Evolutionary conservation across 495 filamentous ascomycete genomes (phyloP), one percentile per base, ranked within the genome.

Genomic region (Trichoderma virens): DNA sequence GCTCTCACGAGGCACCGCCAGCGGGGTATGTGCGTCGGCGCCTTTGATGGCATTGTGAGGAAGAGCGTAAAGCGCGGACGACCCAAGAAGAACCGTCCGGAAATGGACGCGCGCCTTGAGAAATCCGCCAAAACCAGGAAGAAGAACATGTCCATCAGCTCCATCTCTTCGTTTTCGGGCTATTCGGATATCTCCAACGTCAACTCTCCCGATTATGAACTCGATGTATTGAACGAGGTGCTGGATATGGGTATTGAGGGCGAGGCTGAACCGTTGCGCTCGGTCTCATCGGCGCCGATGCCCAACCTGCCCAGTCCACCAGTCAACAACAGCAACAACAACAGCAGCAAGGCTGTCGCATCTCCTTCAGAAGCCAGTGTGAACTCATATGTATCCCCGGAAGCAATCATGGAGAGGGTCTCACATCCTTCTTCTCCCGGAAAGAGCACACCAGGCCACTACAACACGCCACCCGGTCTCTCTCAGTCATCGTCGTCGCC

Each of bases 1-100:
- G 94, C 94, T 62, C 80, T 98, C 35, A 98, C 94, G 47, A 83
- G 94, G 47, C 94, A 98, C 73, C 85, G 92, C 28, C 94, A 98
- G 73, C 85, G 94, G 9, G 93, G 92, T 34, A 94, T 94, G 87
- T 98, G 94, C 75, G 85, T 91, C 51, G 95, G 95, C 43, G 92
- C 90, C 2, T 93, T 96, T 69, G 90, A 92, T 66, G 91, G 90
- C 16, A 82, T 92, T 60, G 84, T 90, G 23, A 88, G 88, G 68
- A 82, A 82, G 65, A 76, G 75, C 20, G 78, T 79, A 23, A 82
- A 82, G 70, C 76, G 79, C 16, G 79, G 79, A 2, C 74, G 79
- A 28, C 79, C 79, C 2, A 74, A 76, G 31, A 82, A 82, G 71
- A 72, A 76, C 62, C 64, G 78, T 32, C 77, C 77, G 0, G 78